Evolutionary conservation across 2,329 filamentous ascomycete species (phyloP).

Genomic region (Alternaria postmessia): DNA sequence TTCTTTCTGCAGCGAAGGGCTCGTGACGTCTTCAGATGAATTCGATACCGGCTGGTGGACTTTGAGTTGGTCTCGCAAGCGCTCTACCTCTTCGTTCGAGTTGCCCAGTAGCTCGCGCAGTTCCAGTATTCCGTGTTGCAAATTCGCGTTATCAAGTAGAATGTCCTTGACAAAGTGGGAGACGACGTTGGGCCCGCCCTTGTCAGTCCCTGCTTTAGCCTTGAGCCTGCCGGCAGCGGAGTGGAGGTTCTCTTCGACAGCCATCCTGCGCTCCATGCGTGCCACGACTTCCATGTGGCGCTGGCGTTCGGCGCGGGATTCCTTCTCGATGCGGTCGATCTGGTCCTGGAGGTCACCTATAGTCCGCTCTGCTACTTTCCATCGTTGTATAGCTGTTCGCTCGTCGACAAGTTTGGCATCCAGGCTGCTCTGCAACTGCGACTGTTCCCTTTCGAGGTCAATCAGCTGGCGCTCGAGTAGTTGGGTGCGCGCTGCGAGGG

Average conservation of each 20-base stretch:
- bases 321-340: constrained; percentile 85
- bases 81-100: constrained; percentile 94
- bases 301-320: constrained; percentile 80
- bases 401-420: constrained; percentile 75
- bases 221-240: constrained; percentile 81
- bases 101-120: constrained; percentile 87
- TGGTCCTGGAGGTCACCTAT: constrained; percentile 84
- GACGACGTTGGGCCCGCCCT: constrained; percentile 74
- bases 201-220: constrained; percentile 69
- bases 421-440: constrained; percentile 72
- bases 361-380: constrained; percentile 83
- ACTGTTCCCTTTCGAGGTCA: constrained; percentile 83
- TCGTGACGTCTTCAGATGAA: constrained; percentile 33
- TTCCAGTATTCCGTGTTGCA: constrained; percentile 92
- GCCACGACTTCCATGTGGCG: constrained; percentile 81
- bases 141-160: constrained; percentile 90
- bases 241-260: constrained; percentile 82
- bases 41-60: constrained; percentile 73
- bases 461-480: constrained; percentile 82
- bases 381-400: constrained; percentile 79
- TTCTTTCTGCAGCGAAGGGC: constrained; percentile 73
- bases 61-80: constrained; percentile 80
- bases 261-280: constrained; percentile 83
- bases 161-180: constrained; percentile 96
- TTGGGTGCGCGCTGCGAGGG: constrained; percentile 75